A percentile compares a stretch with the other conserved stretches of the same genome.
phyloP scores from a whole-genome alignment of 768 basidiomycete species.

The Lactarius sp. region DNA sequence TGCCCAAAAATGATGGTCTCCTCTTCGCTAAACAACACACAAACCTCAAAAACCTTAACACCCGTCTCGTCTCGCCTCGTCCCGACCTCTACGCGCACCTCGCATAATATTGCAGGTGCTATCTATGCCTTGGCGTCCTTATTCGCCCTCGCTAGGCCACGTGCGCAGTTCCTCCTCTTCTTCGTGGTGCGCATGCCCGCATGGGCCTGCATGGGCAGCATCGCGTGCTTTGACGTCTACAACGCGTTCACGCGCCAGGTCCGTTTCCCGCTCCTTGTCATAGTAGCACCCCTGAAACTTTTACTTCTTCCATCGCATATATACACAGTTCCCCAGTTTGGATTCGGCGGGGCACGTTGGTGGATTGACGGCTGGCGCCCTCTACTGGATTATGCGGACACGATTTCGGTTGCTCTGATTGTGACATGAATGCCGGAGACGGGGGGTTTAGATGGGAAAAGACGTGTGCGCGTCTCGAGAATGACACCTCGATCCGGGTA shows the following conservation, averaged over 20 bases:
- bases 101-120: conserved; percentile 44
- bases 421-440: background rate
- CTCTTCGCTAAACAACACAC: background rate
- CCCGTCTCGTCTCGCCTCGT: too few relatives aligned
- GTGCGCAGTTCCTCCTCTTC: conserved; percentile 61
- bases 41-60: too few relatives aligned
- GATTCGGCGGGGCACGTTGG: conserved; percentile 23
- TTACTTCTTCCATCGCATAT: background rate
- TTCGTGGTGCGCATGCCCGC: conserved; percentile 76
- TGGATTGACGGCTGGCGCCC: conserved; percentile 17
- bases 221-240: conserved; percentile 58
- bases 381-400: conserved; percentile 19
- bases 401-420: conserved; percentile 7
- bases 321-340: conserved; percentile 5
- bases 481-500: background rate
- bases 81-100: background rate
- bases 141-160: conserved; percentile 67
- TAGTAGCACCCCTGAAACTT: background rate
- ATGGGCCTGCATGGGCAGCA: conserved; percentile 64
- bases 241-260: conserved; percentile 36
- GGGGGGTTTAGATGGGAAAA: background rate
- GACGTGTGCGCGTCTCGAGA: background rate
- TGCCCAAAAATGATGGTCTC: too few relatives aligned
- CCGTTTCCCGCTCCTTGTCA: background rate
- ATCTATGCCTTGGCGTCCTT: conserved; percentile 67